Evolutionary conservation across 2,329 filamentous ascomycete genomes (phyloP), one percentile per base, ranked within the genome.

Genomic region (Trichoderma aggressivum): DNA sequence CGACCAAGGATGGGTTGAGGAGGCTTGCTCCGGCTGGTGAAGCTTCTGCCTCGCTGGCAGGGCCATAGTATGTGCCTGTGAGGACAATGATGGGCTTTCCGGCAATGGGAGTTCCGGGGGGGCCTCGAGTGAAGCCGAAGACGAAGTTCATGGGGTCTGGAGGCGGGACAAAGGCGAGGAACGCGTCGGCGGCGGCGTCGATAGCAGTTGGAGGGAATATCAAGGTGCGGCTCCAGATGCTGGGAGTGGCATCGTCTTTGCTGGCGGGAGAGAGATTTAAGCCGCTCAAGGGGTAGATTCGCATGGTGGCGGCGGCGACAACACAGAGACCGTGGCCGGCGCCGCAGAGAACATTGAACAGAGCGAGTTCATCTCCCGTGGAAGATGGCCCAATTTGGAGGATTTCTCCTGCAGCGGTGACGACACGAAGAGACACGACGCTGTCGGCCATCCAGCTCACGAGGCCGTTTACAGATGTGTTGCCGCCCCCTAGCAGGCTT

Each of bases 301-400:
- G 70, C 10, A 80, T 73, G 0, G 74, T 80, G 0, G 78, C 36
- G n/a, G 76, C 73, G 0, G 77, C 78, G 11, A 82, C 74, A 6
- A 81, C 75, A 1, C 79, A 77, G 0, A 82, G 66, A 0, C 81
- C 81, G 26, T 79, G 78, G 0, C 81, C 81, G 7, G 77, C 80
- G 3, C 81, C 81, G 18, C 79, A 74, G 1, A 82, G 73, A 2
- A 74, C 74, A 11, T 79, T 72, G 72, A 79, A 82, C 0, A 82
- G 72, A 0, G 70, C 70, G 8, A 74, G 73, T 2, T 80, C 78
- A 2, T 76, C 76, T 1, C 72, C 75, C 0, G 68, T 71, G 0
- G 76, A 78, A 1, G 74, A 71, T 2, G 71, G 26, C 18, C 66
- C 72, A 0, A 79, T 66, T 1, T 76, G 72, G 0, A 77, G 4